These are phyloP conservation scores for Acacia acuminata DNA, from an alignment of 306 rosid species.

Conservation along the genomic window DNA sequence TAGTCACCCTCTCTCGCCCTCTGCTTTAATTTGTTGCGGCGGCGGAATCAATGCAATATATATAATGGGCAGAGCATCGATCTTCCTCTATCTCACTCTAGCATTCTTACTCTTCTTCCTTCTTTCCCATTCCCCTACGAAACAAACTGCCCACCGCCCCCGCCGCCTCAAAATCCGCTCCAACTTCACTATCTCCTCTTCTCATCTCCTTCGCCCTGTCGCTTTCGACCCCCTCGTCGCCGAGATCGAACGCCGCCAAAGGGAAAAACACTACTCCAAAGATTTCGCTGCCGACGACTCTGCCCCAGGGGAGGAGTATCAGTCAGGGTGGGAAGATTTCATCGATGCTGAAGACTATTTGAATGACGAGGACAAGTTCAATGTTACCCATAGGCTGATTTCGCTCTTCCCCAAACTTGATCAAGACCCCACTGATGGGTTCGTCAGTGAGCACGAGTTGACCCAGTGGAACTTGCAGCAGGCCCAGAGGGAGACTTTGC, in stretches of 20 bases:
- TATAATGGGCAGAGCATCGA: constrained; percentile 58
- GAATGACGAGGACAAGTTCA: constrained; percentile 84
- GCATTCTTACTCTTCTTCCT: constrained; percentile 58
- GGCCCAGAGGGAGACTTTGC: constrained; percentile 69
- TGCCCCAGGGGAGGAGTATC: constrained; percentile 74
- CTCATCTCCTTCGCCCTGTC: constrained; percentile 51
- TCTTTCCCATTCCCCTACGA: constrained; percentile 62
- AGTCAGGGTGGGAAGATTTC: constrained; percentile 92
- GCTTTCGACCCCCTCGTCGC: constrained; percentile 91
- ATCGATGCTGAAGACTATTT: constrained; percentile 86
- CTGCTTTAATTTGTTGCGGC: too few relatives aligned
- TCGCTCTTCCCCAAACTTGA: constrained; percentile 84
- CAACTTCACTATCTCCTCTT: constrained; percentile 60
- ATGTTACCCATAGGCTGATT: constrained; percentile 61
- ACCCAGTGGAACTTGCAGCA: constrained; percentile 80
- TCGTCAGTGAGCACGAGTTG: constrained; percentile 64
- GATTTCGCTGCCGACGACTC: constrained; percentile 38
- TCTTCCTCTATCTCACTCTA: constrained; percentile 54
- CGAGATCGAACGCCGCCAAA: constrained; percentile 84
- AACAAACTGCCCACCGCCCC: constrained; percentile 51
- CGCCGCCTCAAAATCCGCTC: constrained; percentile 92
- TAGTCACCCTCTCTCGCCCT: neutral
- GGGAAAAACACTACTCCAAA: constrained; percentile 70
- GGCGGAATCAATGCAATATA: constrained; percentile 20
- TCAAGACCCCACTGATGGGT: constrained; percentile 62